A percentile compares a stretch with the other conserved stretches of the same genome.
Evolutionary conservation across 1,139 yeast species (phyloP).

Genomic region (Kodamaea derodonti): DNA sequence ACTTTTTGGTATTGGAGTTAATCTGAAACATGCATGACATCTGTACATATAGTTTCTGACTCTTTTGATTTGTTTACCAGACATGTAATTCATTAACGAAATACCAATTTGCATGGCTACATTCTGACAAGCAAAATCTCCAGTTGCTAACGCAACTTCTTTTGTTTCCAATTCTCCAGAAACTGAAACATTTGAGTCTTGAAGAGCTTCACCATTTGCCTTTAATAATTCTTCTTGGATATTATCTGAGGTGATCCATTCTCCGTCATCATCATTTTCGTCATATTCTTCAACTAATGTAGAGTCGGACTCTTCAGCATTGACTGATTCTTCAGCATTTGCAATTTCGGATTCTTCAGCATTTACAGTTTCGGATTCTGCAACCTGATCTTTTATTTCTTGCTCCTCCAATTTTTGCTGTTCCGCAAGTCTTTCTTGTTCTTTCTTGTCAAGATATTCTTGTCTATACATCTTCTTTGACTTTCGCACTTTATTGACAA

Average conservation of each 20-base stretch:
- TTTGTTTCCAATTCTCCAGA: slow-evolving; percentile 14
- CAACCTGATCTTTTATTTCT: slow-evolving; percentile 4
- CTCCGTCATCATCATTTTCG: slow-evolving; percentile 75
- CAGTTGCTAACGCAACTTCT: slow-evolving; percentile 83
- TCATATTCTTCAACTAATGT: slow-evolving; percentile 43
- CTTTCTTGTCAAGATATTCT: slow-evolving; percentile 57
- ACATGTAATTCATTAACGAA: slow-evolving; percentile 76
- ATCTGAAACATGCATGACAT: slow-evolving; percentile 93
- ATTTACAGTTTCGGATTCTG: slow-evolving; percentile 6
- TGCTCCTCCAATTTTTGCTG: slow-evolving; percentile 17
- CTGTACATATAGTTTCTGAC: slow-evolving; percentile 91
- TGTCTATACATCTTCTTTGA: slow-evolving; percentile 9
- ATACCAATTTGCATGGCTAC: slow-evolving; percentile 89
- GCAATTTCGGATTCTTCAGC: background rate
- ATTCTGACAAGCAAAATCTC: slow-evolving; percentile 97
- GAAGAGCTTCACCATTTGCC: slow-evolving; percentile 49
- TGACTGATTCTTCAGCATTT: slow-evolving; percentile 8
- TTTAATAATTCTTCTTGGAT: slow-evolving; percentile 63
- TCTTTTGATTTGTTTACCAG: slow-evolving; percentile 81
- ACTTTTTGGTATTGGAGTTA: slow-evolving; percentile 71
- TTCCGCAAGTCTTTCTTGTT: slow-evolving; percentile 42
- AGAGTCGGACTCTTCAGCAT: slow-evolving; percentile 7
- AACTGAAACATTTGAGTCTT: slow-evolving; percentile 23
- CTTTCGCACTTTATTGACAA: slow-evolving; percentile 8
- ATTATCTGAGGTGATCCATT: slow-evolving; percentile 93